Conservation (phyloP, 768 basidiomycete genomes). For the Kwoniella pini region DNA sequence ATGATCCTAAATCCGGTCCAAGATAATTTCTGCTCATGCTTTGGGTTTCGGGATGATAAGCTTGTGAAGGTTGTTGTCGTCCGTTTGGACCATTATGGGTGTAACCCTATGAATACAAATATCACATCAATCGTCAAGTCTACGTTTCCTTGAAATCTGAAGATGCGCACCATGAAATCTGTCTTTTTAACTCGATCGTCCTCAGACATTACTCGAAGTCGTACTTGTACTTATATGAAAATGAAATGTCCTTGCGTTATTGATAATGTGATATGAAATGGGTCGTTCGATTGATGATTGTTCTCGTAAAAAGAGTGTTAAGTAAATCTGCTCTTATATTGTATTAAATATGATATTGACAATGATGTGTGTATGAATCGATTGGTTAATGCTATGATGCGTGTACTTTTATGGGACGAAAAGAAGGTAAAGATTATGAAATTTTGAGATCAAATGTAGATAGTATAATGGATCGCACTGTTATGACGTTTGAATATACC, state of each 20-base stretch:
- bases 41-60: constrained; percentile 16
- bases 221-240: neutral
- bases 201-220: neutral
- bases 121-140: no score
- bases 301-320: no score
- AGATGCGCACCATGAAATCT: constrained; percentile 16
- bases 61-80: constrained; percentile 2
- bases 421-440: no score
- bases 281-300: neutral
- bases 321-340: no score
- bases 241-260: constrained; percentile 5
- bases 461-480: neutral
- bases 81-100: constrained; percentile 5
- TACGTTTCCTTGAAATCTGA: no score
- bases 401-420: no score
- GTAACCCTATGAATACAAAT: constrained; percentile 7
- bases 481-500: neutral
- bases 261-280: neutral
- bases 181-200: constrained; percentile 20
- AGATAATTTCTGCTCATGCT: constrained; percentile 25
- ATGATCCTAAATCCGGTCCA: constrained; percentile 9
- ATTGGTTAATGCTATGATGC: neutral
- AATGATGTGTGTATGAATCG: neutral
- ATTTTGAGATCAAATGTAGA: no score
- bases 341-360: no score